Conservation (phyloP, 352 stramenopile genomes). For the Halophytophthora polymorphica region DNA sequence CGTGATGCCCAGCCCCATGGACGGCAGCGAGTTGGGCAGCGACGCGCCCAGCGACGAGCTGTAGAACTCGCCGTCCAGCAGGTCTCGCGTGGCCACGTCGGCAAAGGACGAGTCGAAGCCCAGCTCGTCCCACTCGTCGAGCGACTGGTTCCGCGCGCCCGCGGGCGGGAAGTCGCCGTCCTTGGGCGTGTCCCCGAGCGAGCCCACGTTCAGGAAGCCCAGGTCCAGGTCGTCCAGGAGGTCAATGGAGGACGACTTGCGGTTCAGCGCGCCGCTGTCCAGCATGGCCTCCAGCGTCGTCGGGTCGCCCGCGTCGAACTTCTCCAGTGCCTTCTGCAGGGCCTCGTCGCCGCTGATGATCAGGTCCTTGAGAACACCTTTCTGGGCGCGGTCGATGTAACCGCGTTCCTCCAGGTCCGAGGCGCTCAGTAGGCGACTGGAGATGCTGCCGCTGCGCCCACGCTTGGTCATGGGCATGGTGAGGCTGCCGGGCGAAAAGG, state of each 20-base stretch:
- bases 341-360: slow-evolving; percentile 91
- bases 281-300: slow-evolving; percentile 84
- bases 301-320: slow-evolving; percentile 84
- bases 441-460: slow-evolving; percentile 80
- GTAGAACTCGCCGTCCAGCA: slow-evolving; percentile 82
- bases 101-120: slow-evolving; percentile 82
- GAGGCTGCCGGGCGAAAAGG: slow-evolving; percentile 87
- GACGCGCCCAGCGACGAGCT: slow-evolving; percentile 79
- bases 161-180: slow-evolving; percentile 74
- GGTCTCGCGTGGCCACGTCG: slow-evolving; percentile 71
- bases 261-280: slow-evolving; percentile 78
- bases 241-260: slow-evolving; percentile 79
- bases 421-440: slow-evolving; percentile 80
- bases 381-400: slow-evolving; percentile 89
- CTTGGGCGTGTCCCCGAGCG: slow-evolving; percentile 79
- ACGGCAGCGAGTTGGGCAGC: slow-evolving; percentile 81
- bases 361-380: slow-evolving; percentile 89
- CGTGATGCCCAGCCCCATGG: slow-evolving; percentile 85
- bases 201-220: slow-evolving; percentile 86
- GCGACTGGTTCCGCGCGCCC: slow-evolving; percentile 52
- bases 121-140: slow-evolving; percentile 86
- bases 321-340: slow-evolving; percentile 86
- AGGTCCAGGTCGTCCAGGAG: slow-evolving; percentile 84
- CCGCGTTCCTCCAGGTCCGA: slow-evolving; percentile 89
- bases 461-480: slow-evolving; percentile 88